phyloP scores from a whole-genome alignment of 148 eudicot genomes.

The Bassia scoparia region DNA sequence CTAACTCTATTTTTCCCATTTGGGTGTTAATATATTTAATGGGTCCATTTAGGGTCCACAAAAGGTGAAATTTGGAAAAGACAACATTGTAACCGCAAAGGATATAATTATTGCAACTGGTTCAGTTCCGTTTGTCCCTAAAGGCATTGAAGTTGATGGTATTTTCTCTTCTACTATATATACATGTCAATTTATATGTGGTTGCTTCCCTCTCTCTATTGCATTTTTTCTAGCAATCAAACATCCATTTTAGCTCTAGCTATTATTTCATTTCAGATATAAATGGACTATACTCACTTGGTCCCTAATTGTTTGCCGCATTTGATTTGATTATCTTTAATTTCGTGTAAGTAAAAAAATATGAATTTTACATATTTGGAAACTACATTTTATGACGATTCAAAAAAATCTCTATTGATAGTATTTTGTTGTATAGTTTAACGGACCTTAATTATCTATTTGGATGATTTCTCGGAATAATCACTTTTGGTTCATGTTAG shows the following conservation, averaged over 20 bases:
- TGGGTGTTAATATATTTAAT: slow-evolving; percentile 4
- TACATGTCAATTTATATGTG: slow-evolving; percentile 1
- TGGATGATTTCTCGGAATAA: too few relatives aligned
- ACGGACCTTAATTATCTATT: too few relatives aligned
- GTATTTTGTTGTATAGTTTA: too few relatives aligned
- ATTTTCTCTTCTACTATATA: slow-evolving; percentile 22
- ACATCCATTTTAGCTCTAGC: background rate
- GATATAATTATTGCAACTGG: slow-evolving; percentile 97
- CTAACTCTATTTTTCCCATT: background rate
- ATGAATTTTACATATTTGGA: too few relatives aligned
- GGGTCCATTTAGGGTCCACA: slow-evolving; percentile 72
- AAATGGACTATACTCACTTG: too few relatives aligned
- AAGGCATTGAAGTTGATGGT: slow-evolving; percentile 99
- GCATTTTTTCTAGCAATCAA: background rate
- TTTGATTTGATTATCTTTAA: too few relatives aligned
- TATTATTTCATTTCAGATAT: background rate
- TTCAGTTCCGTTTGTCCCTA: slow-evolving; percentile 90
- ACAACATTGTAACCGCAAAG: slow-evolving; percentile 71
- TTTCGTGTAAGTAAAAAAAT: too few relatives aligned
- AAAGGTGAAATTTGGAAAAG: slow-evolving; percentile 71
- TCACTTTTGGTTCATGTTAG: too few relatives aligned
- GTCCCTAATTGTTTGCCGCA: too few relatives aligned
- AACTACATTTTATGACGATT: too few relatives aligned
- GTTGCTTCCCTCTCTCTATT: background rate
- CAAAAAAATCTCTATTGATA: too few relatives aligned